These are phyloP conservation scores for Neocatenulostroma microsporum DNA, from an alignment of 2,329 filamentous ascomycete species.

Conservation along the genomic window DNA sequence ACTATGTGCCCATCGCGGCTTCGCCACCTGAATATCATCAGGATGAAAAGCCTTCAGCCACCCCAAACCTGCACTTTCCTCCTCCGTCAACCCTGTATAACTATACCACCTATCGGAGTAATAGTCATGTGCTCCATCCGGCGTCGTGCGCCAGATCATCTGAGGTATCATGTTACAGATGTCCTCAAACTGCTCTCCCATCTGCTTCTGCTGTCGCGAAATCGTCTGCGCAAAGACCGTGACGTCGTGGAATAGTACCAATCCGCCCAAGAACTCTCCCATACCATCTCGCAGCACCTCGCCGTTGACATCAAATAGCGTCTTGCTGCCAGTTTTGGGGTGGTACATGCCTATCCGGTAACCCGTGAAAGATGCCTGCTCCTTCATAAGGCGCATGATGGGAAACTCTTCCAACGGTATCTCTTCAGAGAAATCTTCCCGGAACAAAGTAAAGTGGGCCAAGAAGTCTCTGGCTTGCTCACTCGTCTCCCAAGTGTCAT, in stretches of 20 bases:
- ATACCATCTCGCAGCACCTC: slow-evolving; percentile 59
- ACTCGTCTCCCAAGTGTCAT: slow-evolving; percentile 30
- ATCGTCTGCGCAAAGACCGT: slow-evolving; percentile 64
- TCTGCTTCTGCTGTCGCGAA: slow-evolving; percentile 58
- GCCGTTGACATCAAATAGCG: slow-evolving; percentile 59
- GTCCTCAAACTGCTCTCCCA: slow-evolving; percentile 65
- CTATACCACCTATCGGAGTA: slow-evolving; percentile 71
- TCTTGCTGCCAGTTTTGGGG: slow-evolving; percentile 42
- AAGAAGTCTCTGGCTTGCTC: slow-evolving; percentile 46
- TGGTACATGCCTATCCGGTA: slow-evolving; percentile 58
- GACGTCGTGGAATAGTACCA: slow-evolving; percentile 65
- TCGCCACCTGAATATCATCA: slow-evolving; percentile 56
- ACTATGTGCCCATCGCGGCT: slow-evolving; percentile 53
- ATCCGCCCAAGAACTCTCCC: slow-evolving; percentile 64
- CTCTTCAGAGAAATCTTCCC: slow-evolving; percentile 55
- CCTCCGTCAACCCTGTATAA: slow-evolving; percentile 61
- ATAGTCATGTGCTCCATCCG: slow-evolving; percentile 62
- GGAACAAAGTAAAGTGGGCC: slow-evolving; percentile 54
- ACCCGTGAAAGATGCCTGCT: slow-evolving; percentile 51
- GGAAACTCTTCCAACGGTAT: slow-evolving; percentile 57
- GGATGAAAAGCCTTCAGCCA: slow-evolving; percentile 62
- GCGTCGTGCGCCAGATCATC: slow-evolving; percentile 61
- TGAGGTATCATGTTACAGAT: slow-evolving; percentile 59
- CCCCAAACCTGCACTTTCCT: slow-evolving; percentile 54
- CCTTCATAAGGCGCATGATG: slow-evolving; percentile 56